Evolutionary conservation across 495 filamentous ascomycete species (phyloP).

Genomic region (Margaritispora aquatica): DNA sequence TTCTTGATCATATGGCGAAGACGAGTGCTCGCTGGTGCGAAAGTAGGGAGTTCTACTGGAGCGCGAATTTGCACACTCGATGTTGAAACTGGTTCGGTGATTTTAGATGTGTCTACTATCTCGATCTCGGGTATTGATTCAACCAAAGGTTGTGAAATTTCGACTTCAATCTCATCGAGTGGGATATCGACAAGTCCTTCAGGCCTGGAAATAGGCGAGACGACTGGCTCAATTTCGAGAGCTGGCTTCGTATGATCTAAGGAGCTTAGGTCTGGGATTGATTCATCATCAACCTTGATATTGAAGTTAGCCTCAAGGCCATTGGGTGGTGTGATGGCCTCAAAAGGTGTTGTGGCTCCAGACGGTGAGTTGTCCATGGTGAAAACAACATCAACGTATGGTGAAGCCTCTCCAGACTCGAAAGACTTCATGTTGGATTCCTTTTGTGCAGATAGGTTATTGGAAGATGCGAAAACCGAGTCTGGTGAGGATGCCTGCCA

Average conservation of each 20-base stretch:
- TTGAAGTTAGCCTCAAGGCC: background rate
- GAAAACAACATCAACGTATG: background rate
- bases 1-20: constrained; percentile 5
- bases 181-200: background rate
- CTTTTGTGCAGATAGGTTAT: background rate
- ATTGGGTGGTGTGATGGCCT: constrained; percentile 2
- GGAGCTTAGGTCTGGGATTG: background rate
- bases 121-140: background rate
- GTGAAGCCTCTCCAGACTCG: background rate
- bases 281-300: background rate
- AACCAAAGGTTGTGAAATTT: background rate
- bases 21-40: background rate
- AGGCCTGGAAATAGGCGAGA: background rate
- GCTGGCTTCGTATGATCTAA: background rate
- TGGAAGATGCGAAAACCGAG: background rate
- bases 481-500: background rate
- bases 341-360: constrained; percentile 1
- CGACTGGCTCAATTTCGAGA: background rate
- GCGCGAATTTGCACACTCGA: background rate
- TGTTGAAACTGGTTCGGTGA: background rate
- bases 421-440: background rate
- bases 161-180: background rate
- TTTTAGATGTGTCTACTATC: background rate
- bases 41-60: background rate
- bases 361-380: constrained; percentile 5